Percentiles rank a stretch among this genome's conserved stretches.
Evolutionary conservation across 139 green algal species (phyloP).

Genomic region (Chlorella sp.): DNA sequence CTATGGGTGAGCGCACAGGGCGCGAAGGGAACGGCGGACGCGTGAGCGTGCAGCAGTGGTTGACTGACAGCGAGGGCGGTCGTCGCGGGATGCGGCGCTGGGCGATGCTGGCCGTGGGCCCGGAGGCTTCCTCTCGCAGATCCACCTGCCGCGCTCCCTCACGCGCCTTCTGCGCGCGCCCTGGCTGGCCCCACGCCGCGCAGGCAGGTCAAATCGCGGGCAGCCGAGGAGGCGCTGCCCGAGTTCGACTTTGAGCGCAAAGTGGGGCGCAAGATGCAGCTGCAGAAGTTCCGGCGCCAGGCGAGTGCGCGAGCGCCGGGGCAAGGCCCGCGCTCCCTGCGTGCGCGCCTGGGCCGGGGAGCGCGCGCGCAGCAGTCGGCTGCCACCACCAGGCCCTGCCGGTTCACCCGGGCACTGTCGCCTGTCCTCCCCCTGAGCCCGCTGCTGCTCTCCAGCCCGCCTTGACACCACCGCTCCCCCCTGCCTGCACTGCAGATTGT

Average conservation of each 20-base stretch:
- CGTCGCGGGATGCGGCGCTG: too few species aligned
- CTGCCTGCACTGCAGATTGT: background rate
- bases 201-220: slow-evolving; percentile 67
- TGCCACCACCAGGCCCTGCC: too few species aligned
- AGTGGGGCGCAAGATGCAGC: slow-evolving; percentile 76
- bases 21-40: too few species aligned
- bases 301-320: too few species aligned
- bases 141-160: background rate
- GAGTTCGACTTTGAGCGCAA: slow-evolving; percentile 82
- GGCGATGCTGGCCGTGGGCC: background rate
- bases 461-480: background rate
- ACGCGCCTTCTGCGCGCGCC: background rate
- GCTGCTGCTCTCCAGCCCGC: too few species aligned
- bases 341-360: too few species aligned
- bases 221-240: slow-evolving; percentile 68
- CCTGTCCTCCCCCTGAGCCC: too few species aligned
- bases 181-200: background rate
- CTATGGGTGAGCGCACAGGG: slow-evolving; percentile 75
- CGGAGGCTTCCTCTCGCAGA: background rate
- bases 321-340: too few species aligned
- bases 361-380: too few species aligned
- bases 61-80: background rate
- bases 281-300: slow-evolving; percentile 77
- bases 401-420: too few species aligned
- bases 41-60: background rate